These are phyloP conservation scores for Aspergillus sp. DNA, from an alignment of 2,329 filamentous ascomycete species.

Conservation along the genomic window DNA sequence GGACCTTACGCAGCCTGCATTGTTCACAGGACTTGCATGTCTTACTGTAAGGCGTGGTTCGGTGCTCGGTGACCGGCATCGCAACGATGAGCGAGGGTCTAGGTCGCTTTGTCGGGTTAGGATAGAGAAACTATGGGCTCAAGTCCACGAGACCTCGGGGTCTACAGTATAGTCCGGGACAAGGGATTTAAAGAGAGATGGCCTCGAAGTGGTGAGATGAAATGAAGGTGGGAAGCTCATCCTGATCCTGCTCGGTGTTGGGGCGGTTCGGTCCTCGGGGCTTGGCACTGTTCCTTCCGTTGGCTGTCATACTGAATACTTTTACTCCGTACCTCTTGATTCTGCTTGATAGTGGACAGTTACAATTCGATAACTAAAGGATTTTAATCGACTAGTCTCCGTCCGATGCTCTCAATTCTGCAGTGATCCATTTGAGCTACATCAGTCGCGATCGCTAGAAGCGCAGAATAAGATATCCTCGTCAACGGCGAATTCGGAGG, in stretches of 20 bases:
- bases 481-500: too few species aligned
- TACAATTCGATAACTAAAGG: too few species aligned
- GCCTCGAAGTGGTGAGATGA: neutral
- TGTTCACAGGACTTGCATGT: neutral
- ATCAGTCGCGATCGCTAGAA: too few species aligned
- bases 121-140: neutral
- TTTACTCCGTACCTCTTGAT: too few species aligned
- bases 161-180: neutral
- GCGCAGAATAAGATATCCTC: too few species aligned
- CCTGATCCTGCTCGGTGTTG: neutral
- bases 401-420: too few species aligned
- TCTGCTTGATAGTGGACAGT: too few species aligned
- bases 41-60: neutral
- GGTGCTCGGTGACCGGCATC: neutral
- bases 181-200: neutral
- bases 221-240: neutral
- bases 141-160: neutral
- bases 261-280: neutral
- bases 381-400: too few species aligned
- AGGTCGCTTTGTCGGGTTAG: neutral
- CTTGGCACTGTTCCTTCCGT: neutral
- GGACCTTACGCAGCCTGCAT: neutral
- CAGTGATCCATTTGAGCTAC: too few species aligned
- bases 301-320: too few species aligned
- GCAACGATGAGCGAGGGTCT: neutral